Evolutionary conservation across 805 yeast genomes (phyloP), one percentile per base, ranked within the genome.

Genomic region (Pichia nakasei): DNA sequence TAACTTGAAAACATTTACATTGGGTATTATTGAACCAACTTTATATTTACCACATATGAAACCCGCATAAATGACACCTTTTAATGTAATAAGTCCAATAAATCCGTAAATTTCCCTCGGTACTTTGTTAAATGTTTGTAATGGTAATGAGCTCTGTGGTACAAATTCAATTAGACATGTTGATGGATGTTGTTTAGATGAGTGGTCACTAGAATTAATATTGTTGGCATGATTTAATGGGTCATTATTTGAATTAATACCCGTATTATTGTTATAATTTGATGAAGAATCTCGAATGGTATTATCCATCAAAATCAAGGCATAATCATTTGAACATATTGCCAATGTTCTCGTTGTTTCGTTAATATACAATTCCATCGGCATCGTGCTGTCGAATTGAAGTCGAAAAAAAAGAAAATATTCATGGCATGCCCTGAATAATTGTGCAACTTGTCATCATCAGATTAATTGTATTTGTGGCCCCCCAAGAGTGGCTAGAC

Each of bases 71-170:
- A 77, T 67, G 38, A 69, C 64, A 3, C 74, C 75, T 51, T 80
- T 78, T 15, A 80, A 56, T 20, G 70, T 64, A 12, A 80, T 63
- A 22, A 83, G 58, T 0, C 94, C 94, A 22, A 82, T 57, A 32
- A 83, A 69, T 1, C 86, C 89, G 50, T 61, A 66, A 52, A 57
- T 42, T 20, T 49, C 42, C 9, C 32, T 43, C 8, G 46, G 38
- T 20, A 37, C 21, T 26, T 39, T 17, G 29, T 37, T 31, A 41
- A 43, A 41, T 37, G 43, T 45, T 69, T 57, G 45, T 60, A 56
- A 2, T 61, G 44, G 34, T 22, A 48, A n/a, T 18, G 37, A 33
- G 26, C 27, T 63, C 7, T 65, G 65, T 3, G 69, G 67, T 5
- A 78, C 70, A 45, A 75, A 75, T 51, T 78, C 85, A 34, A 80